These are phyloP conservation scores for Calonectria pseudoturangicola DNA, from an alignment of 2,329 filamentous ascomycete species.

Conservation along the genomic window DNA sequence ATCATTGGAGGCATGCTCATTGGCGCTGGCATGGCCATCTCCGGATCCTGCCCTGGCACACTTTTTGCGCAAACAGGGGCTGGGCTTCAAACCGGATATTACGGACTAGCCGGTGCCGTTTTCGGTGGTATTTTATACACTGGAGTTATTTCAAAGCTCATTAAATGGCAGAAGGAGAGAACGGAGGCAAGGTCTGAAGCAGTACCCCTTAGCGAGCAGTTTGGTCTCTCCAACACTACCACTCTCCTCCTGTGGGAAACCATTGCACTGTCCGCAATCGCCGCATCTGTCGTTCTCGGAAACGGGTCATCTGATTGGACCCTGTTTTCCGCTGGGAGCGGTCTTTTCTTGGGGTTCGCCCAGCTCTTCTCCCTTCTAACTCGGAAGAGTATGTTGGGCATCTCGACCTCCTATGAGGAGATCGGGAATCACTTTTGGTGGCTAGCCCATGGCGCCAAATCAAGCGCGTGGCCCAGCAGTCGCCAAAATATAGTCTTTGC, in stretches of 20 bases:
- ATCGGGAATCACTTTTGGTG: conserved; percentile 73
- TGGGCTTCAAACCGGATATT: conserved; percentile 70
- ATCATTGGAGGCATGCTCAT: conserved; percentile 77
- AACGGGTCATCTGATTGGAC: conserved; percentile 45
- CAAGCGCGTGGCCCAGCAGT: conserved; percentile 55
- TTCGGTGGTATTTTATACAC: conserved; percentile 74
- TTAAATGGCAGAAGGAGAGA: conserved; percentile 55
- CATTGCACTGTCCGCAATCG: conserved; percentile 64
- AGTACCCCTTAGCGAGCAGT: conserved; percentile 61
- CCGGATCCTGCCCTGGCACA: conserved; percentile 80
- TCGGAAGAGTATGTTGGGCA: conserved; percentile 74
- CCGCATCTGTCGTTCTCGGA: conserved; percentile 58
- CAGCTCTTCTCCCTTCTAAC: conserved; percentile 74
- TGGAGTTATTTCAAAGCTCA: conserved; percentile 62
- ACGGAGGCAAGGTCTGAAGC: conserved; percentile 52
- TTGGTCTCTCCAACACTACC: conserved; percentile 62
- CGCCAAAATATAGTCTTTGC: conserved; percentile 71
- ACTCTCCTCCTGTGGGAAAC: conserved; percentile 66
- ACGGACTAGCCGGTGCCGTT: conserved; percentile 72
- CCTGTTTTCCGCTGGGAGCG: conserved; percentile 71
- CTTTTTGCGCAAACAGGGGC: conserved; percentile 76
- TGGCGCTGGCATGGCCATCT: conserved; percentile 79
- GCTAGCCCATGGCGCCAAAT: conserved; percentile 57
- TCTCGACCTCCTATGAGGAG: conserved; percentile 78
- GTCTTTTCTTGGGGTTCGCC: conserved; percentile 74